Evolutionary conservation across 805 yeast species (phyloP), one percentile per base, ranked within the genome.

Genomic region (Yamadazyma takamatsuzukensis): DNA sequence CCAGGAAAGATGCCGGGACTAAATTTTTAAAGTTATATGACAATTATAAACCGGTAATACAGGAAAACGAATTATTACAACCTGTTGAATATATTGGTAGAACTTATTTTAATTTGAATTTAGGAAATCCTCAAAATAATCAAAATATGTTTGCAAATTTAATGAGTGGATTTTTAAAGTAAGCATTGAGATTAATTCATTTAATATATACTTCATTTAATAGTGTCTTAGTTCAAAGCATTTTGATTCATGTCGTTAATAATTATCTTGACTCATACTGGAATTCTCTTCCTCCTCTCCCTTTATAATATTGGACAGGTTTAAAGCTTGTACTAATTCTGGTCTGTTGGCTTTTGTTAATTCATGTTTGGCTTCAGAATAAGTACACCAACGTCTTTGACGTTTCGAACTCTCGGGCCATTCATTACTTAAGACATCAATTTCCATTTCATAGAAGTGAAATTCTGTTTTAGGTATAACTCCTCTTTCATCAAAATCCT

Each of bases 321-420:
- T 72, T 36, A 85, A 61, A 1, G 87, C 89, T 33, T 67, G 72
- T 2, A 77, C 60, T 36, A 83, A 61, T 53, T 86, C 95, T 1
- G 80, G 80, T 41, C 95, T 60, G 24, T 77, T 72, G 4, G 82
- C 70, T 39, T 60, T 48, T 4, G 54, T 37, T 21, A 86, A 59
- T 44, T 80, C 83, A 37, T 68, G 76, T 33, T 69, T 68, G 1
- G 93, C 90, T 39, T 81, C 85, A 4, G 68, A 54, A 45, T 75
- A 83, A 2, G 74, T 67, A 53, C 83, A 80, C 95, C 97, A 87
- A 37, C 76, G 64, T 33, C 97, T 63, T 19, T 68, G 63, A 37
- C 98, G 70, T 37, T 61, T 61, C 11, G 60, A 34, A 11, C 54
- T 45, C 58, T 93, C 98, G 0, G 98, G 98, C 83, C 89, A 93